Conservation (phyloP, 2,329 filamentous ascomycete genomes). For the Aspergillus alliaceus region DNA sequence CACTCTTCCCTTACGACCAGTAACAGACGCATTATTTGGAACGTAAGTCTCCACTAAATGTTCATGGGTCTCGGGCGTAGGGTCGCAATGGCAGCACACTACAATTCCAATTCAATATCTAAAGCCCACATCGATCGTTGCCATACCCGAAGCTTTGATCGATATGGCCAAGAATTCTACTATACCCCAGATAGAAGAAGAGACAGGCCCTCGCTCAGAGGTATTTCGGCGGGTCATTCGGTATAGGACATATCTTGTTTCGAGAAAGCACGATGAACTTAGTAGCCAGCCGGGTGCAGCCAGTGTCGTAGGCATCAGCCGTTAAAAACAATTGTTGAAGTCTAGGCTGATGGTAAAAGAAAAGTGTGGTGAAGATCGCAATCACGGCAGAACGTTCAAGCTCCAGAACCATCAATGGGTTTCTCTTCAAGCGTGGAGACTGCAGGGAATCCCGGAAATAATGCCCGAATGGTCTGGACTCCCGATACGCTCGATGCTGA, state of each 20-base stretch:
- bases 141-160: neutral
- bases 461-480: constrained; percentile 20
- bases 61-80: neutral
- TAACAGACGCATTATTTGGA: neutral
- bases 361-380: neutral
- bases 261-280: neutral
- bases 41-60: neutral
- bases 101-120: neutral
- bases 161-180: neutral
- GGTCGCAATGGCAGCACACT: neutral
- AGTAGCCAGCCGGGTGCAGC: neutral
- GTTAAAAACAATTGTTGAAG: neutral
- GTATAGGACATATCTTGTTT: neutral
- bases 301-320: neutral
- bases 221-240: neutral
- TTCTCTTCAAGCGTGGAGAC: constrained; percentile 1
- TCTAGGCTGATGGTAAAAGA: neutral
- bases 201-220: neutral
- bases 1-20: neutral
- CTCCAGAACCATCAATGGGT: constrained; percentile 1
- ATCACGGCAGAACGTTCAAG: neutral
- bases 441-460: constrained; percentile 12
- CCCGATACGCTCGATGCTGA: constrained; percentile 2
- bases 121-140: neutral
- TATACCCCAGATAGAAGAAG: neutral